These are phyloP conservation scores for Penicillium bialowiezense DNA, from an alignment of 495 filamentous ascomycete genomes.

Conservation along the genomic window DNA sequence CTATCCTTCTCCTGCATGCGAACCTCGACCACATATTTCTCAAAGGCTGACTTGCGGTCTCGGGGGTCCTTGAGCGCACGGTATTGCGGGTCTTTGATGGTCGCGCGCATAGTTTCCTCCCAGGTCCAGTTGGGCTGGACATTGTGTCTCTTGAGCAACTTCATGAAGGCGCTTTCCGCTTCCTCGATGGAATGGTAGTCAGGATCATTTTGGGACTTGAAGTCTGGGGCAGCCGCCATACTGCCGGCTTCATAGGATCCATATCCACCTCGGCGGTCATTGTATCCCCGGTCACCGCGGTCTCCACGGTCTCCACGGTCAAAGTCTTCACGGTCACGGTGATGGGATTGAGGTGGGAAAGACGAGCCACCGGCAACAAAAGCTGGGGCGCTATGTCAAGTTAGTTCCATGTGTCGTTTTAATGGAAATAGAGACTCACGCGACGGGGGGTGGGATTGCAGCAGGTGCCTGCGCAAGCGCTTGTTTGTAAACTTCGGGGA, in stretches of 20 bases:
- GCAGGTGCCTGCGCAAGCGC: constrained; percentile 58
- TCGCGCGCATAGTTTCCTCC: constrained; percentile 83
- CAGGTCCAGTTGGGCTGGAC: constrained; percentile 90
- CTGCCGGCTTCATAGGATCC: constrained; percentile 53
- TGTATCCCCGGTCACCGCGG: constrained; percentile 51
- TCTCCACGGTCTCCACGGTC: constrained; percentile 30
- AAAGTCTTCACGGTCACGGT: constrained; percentile 20
- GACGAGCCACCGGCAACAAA: constrained; percentile 65
- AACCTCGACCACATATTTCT: constrained; percentile 92
- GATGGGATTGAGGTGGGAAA: constrained; percentile 43
- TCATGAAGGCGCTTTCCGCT: constrained; percentile 90
- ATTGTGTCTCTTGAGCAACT: constrained; percentile 78
- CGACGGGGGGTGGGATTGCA: constrained; percentile 45
- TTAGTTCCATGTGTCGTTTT: constrained; percentile 20
- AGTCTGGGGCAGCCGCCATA: constrained; percentile 54
- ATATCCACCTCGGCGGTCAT: constrained; percentile 67
- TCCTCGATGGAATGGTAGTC: constrained; percentile 85
- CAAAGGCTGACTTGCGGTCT: constrained; percentile 87
- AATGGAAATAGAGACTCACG: constrained; percentile 49
- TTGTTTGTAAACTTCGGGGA: constrained; percentile 80
- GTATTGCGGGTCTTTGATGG: constrained; percentile 93
- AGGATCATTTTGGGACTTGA: constrained; percentile 68
- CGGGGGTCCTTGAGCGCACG: constrained; percentile 90
- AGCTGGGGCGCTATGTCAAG: constrained; percentile 53
- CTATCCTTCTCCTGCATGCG: constrained; percentile 91